These are phyloP conservation scores for Xylaria grammica DNA, from an alignment of 495 filamentous ascomycete genomes.

Conservation along the genomic window DNA sequence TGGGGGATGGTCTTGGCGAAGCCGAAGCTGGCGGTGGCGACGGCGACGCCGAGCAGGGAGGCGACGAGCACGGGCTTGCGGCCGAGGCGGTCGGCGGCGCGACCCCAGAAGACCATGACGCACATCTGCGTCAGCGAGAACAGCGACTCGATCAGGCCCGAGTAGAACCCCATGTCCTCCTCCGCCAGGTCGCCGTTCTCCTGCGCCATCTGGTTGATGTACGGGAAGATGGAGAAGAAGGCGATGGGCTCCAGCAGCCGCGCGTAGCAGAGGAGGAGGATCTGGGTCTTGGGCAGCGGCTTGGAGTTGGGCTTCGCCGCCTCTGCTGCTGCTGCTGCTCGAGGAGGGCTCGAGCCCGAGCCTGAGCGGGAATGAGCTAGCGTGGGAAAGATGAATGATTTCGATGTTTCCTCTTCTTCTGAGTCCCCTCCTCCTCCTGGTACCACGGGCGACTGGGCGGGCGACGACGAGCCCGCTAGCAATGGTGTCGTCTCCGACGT, in stretches of 20 bases:
- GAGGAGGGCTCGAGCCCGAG: constrained; percentile 32
- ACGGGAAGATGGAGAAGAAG: constrained; percentile 78
- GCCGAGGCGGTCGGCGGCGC: constrained; percentile 66
- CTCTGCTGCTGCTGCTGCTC: no score
- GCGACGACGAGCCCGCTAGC: constrained; percentile 29
- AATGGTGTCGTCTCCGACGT: constrained; percentile 46
- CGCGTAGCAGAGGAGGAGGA: constrained; percentile 69
- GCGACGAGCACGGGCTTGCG: constrained; percentile 70
- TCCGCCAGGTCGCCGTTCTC: constrained; percentile 60
- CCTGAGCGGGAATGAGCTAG: background rate
- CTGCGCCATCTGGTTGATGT: constrained; percentile 72
- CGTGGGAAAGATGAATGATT: background rate
- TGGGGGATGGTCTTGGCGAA: constrained; percentile 63
- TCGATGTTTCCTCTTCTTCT: constrained; percentile 10
- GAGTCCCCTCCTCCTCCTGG: constrained; percentile 13
- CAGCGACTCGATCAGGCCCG: constrained; percentile 72
- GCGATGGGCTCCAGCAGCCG: constrained; percentile 74
- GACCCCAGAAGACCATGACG: constrained; percentile 64
- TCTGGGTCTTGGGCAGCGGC: constrained; percentile 63
- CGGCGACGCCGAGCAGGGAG: constrained; percentile 63
- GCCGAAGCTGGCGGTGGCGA: constrained; percentile 66
- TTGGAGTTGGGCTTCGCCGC: constrained; percentile 35
- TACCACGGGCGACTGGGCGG: constrained; percentile 26
- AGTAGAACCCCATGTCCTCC: constrained; percentile 72
- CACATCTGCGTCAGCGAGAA: constrained; percentile 71